Evolutionary conservation across 2,329 filamentous ascomycete genomes (phyloP), one percentile per base, ranked within the genome.

Genomic region (Biscogniauxia marginata): DNA sequence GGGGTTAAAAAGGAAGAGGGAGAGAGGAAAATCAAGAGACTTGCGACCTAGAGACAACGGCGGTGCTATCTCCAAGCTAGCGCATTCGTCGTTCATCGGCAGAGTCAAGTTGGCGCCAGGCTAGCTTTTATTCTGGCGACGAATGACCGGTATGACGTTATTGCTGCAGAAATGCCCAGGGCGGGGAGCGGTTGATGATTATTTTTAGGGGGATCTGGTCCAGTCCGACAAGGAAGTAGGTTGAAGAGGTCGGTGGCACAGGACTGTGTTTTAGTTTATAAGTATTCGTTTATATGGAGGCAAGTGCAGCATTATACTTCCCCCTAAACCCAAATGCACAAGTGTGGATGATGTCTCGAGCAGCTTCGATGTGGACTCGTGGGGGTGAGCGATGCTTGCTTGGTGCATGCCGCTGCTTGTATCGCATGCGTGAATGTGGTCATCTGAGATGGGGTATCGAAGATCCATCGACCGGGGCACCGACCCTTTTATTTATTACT

Each of bases 11-110:
- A 39, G 50, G 20, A 22, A 25, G 21, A n/a, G 24, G 21, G 21
- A 52, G 24, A 23, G 20, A 24, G n/a, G 43, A 7, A 48, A 53
- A 54, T 49, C 16, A 53, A 52, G 22, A 25, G 16, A 44, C 13
- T 43, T n/a, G 46, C 22, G 1, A 23, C 46, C 25, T 25, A 25
- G 22, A 49, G n/a, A n/a, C n/a, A n/a, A 49, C 7, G 46, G 22
- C n/a, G 19, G 23, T 25, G 16, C 46, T 49, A 30, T 22, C 22
- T 49, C 46, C 19, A 49, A 24, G 20, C 20, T 47, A 47, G 46
- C 46, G 46, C 46, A 30, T 30, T 49, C 46, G 25, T 39, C 30
- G 30, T 39, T 39, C 9, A 39, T n/a, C n/a, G n/a, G n/a, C n/a
- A 39, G 30, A 39, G 30, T 39, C 30, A 39, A 39, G 9, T 39